These are phyloP conservation scores for Chamaenerion angustifolium DNA, from an alignment of 345 rosid species.

Conservation along the genomic window DNA sequence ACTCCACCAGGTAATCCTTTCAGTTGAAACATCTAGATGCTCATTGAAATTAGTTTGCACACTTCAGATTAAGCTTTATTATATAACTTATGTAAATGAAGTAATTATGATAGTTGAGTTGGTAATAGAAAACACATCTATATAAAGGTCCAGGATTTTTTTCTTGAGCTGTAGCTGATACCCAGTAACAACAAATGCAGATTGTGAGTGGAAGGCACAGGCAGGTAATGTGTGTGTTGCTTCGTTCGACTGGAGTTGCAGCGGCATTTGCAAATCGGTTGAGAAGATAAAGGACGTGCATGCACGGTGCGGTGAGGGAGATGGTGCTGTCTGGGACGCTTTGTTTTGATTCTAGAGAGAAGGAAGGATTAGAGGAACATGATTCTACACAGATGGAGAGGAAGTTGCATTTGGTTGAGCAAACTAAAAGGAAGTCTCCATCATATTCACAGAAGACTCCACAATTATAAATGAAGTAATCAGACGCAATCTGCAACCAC, in stretches of 20 bases:
- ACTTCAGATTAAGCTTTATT: no score
- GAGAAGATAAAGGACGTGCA: conserved; percentile 80
- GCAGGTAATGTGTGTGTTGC: conserved; percentile 82
- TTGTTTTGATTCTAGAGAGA: conserved; percentile 13
- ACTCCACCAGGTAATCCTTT: conserved; percentile 78
- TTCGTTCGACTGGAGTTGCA: conserved; percentile 96
- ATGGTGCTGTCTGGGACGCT: conserved; percentile 74
- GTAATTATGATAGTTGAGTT: no score
- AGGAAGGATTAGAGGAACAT: neutral
- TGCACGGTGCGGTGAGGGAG: conserved; percentile 82
- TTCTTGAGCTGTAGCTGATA: no score
- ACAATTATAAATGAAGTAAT: no score
- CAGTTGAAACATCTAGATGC: no score
- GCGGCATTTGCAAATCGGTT: conserved; percentile 93
- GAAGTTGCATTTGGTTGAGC: neutral
- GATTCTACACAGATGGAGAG: neutral
- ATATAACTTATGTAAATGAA: no score
- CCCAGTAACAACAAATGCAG: conserved; percentile 16
- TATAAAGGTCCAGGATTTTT: no score
- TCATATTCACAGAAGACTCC: no score
- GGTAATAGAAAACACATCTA: no score
- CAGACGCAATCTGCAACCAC: no score
- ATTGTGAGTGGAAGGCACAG: conserved; percentile 97
- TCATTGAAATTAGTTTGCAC: no score
- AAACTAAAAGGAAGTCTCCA: neutral